phyloP scores from a whole-genome alignment of 306 rosid genomes.

The Oxytropis ochrocephala region DNA sequence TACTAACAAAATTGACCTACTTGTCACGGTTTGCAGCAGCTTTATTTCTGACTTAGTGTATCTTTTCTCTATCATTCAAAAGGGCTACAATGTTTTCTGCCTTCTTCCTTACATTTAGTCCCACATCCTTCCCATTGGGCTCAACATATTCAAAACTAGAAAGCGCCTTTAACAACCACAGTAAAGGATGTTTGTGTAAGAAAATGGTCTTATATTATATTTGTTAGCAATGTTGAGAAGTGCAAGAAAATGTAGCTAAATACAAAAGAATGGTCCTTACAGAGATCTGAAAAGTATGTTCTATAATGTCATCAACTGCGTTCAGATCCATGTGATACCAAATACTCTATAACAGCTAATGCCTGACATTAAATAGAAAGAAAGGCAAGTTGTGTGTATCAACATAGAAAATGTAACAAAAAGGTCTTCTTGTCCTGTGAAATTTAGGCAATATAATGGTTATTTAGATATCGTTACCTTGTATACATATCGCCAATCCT shows the following conservation, averaged over 20 bases:
- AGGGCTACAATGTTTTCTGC: slow-evolving; percentile 71
- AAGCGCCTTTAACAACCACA: slow-evolving; percentile 62
- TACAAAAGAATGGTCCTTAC: slow-evolving; percentile 39
- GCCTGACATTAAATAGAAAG: slow-evolving; percentile 54
- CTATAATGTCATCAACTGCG: slow-evolving; percentile 98
- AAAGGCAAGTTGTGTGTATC: background rate
- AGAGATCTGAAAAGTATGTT: slow-evolving; percentile 94
- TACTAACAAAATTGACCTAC: slow-evolving; percentile 39
- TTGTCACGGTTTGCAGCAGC: slow-evolving; percentile 95
- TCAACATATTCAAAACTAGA: slow-evolving; percentile 95
- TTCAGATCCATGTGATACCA: slow-evolving; percentile 90
- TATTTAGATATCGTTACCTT: slow-evolving; percentile 53
- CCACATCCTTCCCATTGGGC: slow-evolving; percentile 93
- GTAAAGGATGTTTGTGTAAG: slow-evolving; percentile 14
- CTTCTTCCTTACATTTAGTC: slow-evolving; percentile 96
- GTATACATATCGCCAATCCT: slow-evolving; percentile 96
- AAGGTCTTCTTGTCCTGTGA: background rate
- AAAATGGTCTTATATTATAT: background rate
- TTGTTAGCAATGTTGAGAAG: slow-evolving; percentile 15
- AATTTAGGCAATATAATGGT: background rate
- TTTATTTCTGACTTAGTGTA: slow-evolving; percentile 81
- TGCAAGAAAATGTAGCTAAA: slow-evolving; percentile 8
- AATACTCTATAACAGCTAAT: slow-evolving; percentile 91
- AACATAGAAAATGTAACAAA: slow-evolving; percentile 5
- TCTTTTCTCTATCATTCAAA: slow-evolving; percentile 85